phyloP scores from a whole-genome alignment of 1,284 basidiomycete species.

The Melanopsichium pennsylvanicum region DNA sequence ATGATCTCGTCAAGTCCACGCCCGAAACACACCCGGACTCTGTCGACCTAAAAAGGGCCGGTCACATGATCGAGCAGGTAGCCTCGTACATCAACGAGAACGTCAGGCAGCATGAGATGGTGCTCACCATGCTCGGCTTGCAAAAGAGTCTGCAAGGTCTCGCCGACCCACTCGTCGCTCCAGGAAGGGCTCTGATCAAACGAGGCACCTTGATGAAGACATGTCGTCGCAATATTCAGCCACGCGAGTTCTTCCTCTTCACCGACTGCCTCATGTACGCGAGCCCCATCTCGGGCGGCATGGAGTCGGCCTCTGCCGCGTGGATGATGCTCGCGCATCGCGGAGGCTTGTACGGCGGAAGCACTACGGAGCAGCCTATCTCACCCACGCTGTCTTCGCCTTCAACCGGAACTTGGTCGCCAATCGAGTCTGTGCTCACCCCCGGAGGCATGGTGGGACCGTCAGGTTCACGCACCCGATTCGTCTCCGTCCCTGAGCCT shows the following conservation, averaged over 20 bases:
- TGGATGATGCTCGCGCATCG: constrained; percentile 71
- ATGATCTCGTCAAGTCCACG: constrained; percentile 57
- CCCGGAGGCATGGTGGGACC: constrained; percentile 5
- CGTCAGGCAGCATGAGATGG: constrained; percentile 62
- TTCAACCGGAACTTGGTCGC: constrained; percentile 75
- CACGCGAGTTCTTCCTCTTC: constrained; percentile 63
- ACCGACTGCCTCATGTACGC: constrained; percentile 63
- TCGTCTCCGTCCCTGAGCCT: constrained; percentile 27
- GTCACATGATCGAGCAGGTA: constrained; percentile 56
- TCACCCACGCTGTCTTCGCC: constrained; percentile 56
- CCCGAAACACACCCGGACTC: constrained; percentile 55
- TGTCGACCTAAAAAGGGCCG: constrained; percentile 42
- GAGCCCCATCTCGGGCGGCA: constrained; percentile 47
- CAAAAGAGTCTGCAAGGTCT: constrained; percentile 58
- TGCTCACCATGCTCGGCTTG: constrained; percentile 58
- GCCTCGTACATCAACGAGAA: constrained; percentile 63
- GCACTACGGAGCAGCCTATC: constrained; percentile 3
- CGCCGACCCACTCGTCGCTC: constrained; percentile 58
- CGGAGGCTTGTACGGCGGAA: constrained; percentile 68
- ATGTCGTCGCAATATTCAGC: constrained; percentile 62
- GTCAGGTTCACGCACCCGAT: constrained; percentile 10
- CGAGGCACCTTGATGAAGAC: constrained; percentile 62
- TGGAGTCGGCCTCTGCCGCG: constrained; percentile 53
- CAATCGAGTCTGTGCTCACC: constrained; percentile 66
- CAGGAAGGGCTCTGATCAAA: constrained; percentile 58